Evolutionary conservation across 257 asterid genomes (phyloP).

Genomic region (Agastache rugosa): DNA sequence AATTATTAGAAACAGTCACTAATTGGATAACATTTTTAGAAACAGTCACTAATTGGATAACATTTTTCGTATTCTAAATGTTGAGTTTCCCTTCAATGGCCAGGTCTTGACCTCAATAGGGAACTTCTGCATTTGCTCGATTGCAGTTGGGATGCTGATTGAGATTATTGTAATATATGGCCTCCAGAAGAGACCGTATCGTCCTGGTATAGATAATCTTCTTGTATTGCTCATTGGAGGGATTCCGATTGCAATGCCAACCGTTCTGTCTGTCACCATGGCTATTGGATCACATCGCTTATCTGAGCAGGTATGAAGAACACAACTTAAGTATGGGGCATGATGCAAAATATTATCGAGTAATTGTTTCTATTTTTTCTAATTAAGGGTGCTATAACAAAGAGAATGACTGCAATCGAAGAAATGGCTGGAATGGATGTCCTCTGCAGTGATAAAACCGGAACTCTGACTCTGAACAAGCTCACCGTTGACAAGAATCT

Average conservation of each 20-base stretch:
- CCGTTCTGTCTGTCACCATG: constrained; percentile 82
- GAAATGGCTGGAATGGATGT: constrained; percentile 96
- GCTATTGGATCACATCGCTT: constrained; percentile 85
- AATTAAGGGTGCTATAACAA: constrained; percentile 78
- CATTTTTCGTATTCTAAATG: not conserved
- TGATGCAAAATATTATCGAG: not conserved
- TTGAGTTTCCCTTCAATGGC: not conserved
- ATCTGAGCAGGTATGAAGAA: constrained; percentile 42
- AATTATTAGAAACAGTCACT: not conserved
- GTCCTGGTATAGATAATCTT: constrained; percentile 69
- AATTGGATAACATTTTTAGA: not conserved
- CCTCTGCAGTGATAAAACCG: constrained; percentile 84
- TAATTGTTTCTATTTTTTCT: not conserved
- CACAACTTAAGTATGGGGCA: not conserved
- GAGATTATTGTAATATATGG: constrained; percentile 66
- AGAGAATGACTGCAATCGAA: constrained; percentile 89
- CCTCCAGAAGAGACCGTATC: constrained; percentile 55
- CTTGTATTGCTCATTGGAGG: constrained; percentile 79
- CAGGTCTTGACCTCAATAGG: constrained; percentile 87
- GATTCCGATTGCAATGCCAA: constrained; percentile 89
- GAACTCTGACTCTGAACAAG: constrained; percentile 79
- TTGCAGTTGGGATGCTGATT: constrained; percentile 62
- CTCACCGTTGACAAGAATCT: constrained; percentile 66
- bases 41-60: too few species aligned
- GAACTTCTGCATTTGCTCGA: constrained; percentile 83